Base-by-base conservation (phyloP, 2,329 filamentous ascomycete genomes). In the Purpureocillium takamizusanense region DNA sequence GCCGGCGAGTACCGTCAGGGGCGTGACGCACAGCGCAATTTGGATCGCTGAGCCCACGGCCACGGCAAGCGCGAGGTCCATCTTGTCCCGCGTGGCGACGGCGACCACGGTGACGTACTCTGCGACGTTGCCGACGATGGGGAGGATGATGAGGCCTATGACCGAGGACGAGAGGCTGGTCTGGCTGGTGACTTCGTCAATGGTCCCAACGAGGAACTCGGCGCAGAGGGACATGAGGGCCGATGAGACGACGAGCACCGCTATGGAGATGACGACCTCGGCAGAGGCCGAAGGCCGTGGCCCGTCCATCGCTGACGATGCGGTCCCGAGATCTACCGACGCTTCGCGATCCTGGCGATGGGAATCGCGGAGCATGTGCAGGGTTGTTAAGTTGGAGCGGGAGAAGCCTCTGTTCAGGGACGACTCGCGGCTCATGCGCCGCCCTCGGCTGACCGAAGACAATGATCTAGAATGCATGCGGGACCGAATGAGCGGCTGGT, bases 71-170 rank as follows among this genome's bases (percentile, higher is more conserved):
- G 76, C 76, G 3, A 80, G 62, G 50, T 79, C 76, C 55, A 79
- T 70, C 52, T 81, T 78, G 44, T 78, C 74, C 45, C 74, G 73
- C 31, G 64, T 60, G 0, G 75, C 76, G 1, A 79, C 75, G 0
- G 70, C 72, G 2, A 79, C 72, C 1, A 75, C 73, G 0, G 76
- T 79, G n/a, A 75, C 69, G 43, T 79, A 75, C 52, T 80, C 76
- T 2, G 76, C 75, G 0, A 76, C 73, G 41, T 81, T 81, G 28
- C 77, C 76, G 1, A 78, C 72, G 30, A 80, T 72, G 0, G 77
- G 77, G 10, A 81, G 60, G 40, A 81, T 67, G 32, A 81, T 76
- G 11, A 81, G 61, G 29, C 76, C 76, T 34, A 81, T 73, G 37
- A 81, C 70, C 0, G 71, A 65, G 49, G 78, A 70, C 10, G 72